A percentile compares a stretch with the other conserved stretches of the same genome.
phyloP scores from a whole-genome alignment of 129 eudicot genomes.

The Tanacetum coccineum region DNA sequence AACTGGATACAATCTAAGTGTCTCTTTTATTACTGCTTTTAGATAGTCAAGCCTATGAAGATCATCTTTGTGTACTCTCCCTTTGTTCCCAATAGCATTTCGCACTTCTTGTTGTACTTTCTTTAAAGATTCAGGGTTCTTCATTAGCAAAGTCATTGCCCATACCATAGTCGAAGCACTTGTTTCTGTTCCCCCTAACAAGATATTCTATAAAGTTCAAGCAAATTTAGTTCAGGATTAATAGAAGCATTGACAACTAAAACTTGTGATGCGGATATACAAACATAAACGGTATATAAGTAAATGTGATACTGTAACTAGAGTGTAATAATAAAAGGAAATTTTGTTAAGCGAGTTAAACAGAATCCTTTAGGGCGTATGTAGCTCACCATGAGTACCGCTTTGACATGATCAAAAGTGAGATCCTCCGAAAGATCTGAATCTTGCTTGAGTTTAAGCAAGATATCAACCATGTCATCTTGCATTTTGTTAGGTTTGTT shows the following conservation, averaged over 20 bases:
- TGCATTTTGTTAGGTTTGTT: not conserved
- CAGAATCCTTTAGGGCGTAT: not conserved
- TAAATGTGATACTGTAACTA: not conserved
- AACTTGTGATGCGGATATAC: not conserved
- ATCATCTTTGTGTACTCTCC: constrained; percentile 29
- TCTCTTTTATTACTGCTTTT: constrained; percentile 38
- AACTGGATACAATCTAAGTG: constrained; percentile 30
- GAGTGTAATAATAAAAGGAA: not conserved
- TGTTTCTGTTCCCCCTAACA: constrained; percentile 47
- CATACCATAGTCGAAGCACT: constrained; percentile 36
- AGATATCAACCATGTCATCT: constrained; percentile 33
- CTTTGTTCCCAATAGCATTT: constrained; percentile 22
- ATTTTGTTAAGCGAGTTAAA: no score
- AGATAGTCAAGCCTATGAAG: constrained; percentile 27
- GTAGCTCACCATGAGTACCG: constrained; percentile 32
- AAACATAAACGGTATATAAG: not conserved
- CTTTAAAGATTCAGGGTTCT: constrained; percentile 33
- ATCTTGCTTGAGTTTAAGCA: constrained; percentile 29
- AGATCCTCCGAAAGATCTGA: constrained; percentile 22
- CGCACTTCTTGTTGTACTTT: constrained; percentile 46
- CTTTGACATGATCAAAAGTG: constrained; percentile 42
- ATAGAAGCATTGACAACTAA: not conserved
- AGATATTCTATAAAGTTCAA: constrained; percentile 26
- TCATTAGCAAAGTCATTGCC: constrained; percentile 45
- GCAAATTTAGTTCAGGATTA: not conserved